phyloP scores from a whole-genome alignment of 164 flowering plant genomes.

The Vitis cinerea region DNA sequence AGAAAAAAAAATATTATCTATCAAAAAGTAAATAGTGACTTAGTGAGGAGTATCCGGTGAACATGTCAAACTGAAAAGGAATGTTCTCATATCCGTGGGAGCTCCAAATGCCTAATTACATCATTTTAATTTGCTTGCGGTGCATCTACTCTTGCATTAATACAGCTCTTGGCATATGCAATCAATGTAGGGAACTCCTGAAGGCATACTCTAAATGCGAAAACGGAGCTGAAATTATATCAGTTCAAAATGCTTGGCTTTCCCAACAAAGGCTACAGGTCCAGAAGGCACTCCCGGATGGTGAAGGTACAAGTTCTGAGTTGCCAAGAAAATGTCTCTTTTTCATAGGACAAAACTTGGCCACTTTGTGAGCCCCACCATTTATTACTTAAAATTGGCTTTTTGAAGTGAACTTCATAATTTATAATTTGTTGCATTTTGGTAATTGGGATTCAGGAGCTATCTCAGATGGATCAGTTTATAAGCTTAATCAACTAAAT shows the following conservation, averaged over 20 bases:
- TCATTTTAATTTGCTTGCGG: too few species aligned
- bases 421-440: background rate
- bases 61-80: background rate
- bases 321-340: background rate
- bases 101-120: background rate
- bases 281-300: conserved; percentile 26
- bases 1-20: too few species aligned
- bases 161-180: background rate
- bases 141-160: too few species aligned
- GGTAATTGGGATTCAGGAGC: too few species aligned
- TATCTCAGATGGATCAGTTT: too few species aligned
- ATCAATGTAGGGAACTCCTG: conserved; percentile 68
- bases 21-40: too few species aligned
- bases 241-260: conserved; percentile 88
- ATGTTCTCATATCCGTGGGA: background rate
- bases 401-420: background rate
- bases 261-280: conserved; percentile 49
- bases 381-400: background rate
- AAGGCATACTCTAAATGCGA: conserved; percentile 82
- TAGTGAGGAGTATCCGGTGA: too few species aligned
- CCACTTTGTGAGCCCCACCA: background rate
- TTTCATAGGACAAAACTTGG: background rate
- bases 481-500: too few species aligned
- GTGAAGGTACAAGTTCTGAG: conserved; percentile 34
- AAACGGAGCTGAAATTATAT: conserved; percentile 74